Evolutionary conservation across 2,329 filamentous ascomycete species (phyloP).

Genomic region (Aphanocladium album): DNA sequence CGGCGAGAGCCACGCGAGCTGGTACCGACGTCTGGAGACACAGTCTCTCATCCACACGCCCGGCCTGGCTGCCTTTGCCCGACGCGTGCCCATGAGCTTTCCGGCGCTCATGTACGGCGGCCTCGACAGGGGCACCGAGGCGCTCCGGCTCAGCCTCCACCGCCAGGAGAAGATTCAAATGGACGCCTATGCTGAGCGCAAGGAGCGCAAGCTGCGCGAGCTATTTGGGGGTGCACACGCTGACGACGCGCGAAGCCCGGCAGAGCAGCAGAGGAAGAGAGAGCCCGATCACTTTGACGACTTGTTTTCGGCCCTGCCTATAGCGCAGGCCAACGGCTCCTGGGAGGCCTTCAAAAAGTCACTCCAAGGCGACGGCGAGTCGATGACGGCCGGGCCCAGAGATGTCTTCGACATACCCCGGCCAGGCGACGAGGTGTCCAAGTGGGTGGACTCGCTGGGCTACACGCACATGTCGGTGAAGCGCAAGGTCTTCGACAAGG

Average conservation of each 20-base stretch:
- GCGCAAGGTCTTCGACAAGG: conserved; percentile 34
- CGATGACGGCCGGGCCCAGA: background rate
- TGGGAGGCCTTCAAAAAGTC: conserved; percentile 37
- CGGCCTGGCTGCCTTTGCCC: no score
- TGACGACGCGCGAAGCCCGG: background rate
- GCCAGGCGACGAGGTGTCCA: conserved; percentile 30
- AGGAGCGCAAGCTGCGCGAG: background rate
- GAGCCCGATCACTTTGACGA: conserved; percentile 36
- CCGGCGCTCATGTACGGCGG: no score
- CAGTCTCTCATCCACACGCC: conserved; percentile 25
- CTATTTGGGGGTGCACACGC: no score
- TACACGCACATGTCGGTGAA: conserved; percentile 38
- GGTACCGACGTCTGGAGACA: conserved; percentile 34
- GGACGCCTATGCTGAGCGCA: no score
- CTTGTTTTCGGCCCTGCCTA: conserved; percentile 35
- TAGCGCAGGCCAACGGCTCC: conserved; percentile 32
- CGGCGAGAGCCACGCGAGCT: conserved; percentile 40
- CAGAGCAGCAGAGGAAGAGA: background rate
- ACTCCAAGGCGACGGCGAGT: background rate
- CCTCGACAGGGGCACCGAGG: conserved; percentile 22
- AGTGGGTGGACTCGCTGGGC: conserved; percentile 39
- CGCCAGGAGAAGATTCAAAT: no score
- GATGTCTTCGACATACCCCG: background rate
- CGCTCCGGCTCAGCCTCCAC: conserved; percentile 24
- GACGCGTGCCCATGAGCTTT: no score